Evolutionary conservation across 2,329 filamentous ascomycete genomes (phyloP).

Genomic region (Talaromyces sp.): DNA sequence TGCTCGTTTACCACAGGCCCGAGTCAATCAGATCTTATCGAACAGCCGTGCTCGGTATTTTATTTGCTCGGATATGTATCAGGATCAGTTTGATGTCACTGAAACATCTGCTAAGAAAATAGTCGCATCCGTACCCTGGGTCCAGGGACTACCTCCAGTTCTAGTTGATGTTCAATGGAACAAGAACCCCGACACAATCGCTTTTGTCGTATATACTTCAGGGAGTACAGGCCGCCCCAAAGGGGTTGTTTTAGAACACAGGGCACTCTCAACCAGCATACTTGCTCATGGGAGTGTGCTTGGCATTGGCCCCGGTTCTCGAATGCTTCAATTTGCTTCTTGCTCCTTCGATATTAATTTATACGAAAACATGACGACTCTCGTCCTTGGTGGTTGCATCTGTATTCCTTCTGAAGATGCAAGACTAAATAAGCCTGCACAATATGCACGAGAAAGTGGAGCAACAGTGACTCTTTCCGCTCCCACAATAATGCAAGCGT

Average conservation of each 20-base stretch:
- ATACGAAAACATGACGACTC: slow-evolving; percentile 38
- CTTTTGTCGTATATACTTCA: slow-evolving; percentile 45
- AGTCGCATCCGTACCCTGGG: neutral
- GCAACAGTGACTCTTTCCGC: slow-evolving; percentile 49
- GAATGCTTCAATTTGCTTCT: slow-evolving; percentile 32
- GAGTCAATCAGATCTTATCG: slow-evolving; percentile 22
- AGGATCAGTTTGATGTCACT: neutral
- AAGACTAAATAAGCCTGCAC: slow-evolving; percentile 48
- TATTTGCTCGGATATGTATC: neutral
- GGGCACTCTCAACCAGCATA: slow-evolving; percentile 50
- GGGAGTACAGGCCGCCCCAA: slow-evolving; percentile 47
- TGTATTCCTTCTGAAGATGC: slow-evolving; percentile 49
- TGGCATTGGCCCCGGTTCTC: slow-evolving; percentile 31
- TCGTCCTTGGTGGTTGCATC: slow-evolving; percentile 45
- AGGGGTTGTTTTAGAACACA: slow-evolving; percentile 38
- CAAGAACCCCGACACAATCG: neutral
- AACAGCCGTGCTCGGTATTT: neutral
- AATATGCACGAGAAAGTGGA: slow-evolving; percentile 48
- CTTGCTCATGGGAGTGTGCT: slow-evolving; percentile 44
- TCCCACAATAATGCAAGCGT: slow-evolving; percentile 42
- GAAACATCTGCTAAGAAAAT: neutral
- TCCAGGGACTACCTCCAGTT: neutral
- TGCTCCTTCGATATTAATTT: slow-evolving; percentile 6
- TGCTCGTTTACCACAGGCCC: slow-evolving; percentile 24
- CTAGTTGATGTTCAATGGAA: neutral